Base-by-base conservation (phyloP, 1,284 basidiomycete species). In the Trichosporon sp. region DNA sequence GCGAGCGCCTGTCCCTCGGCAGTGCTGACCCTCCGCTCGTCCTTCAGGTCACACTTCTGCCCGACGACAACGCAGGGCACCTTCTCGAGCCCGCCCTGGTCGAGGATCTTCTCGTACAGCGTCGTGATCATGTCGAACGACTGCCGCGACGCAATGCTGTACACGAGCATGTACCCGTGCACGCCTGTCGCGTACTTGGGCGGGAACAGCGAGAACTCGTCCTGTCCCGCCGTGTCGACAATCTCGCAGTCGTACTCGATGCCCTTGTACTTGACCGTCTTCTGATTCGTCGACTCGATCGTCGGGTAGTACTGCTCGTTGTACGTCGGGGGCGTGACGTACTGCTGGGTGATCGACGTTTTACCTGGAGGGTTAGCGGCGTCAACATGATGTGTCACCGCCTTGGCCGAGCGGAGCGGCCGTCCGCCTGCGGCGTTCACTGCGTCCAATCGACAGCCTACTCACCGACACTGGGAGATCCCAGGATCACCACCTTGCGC, bases 191-290 rank as follows among this genome's bases (percentile, higher is more conserved):
- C 89, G 82, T 93, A 90, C 81, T 92, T 92, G 70, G 89, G 87
- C 74, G 91, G 89, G 78, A 93, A 85, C 72, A 93, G 90, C 32
- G 91, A 91, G 84, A 91, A 93, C 78, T 94, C 92, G 77, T 94
- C 92, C 90, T 99, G 95, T 63, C 97, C 97, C 67, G 97, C 97
- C 70, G 95, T 98, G 84, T 99, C 97, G 80, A 99, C 93, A 85
- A 99, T 98, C 85, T 98, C 95, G 85, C 93, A 94, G 74, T 93
- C 89, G 80, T 93, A 98, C 75, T 95, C 91, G 58, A 88, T 86
- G 67, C 93, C 93, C 71, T 92, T 91, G 86, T 91, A 89, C 74
- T 87, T 88, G 83, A 98, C 88, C 62, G 86, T 88, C 87, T 97
- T 98, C 73, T 89, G 87, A 81, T 92, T 92, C 58, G 91, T 93